phyloP scores from a whole-genome alignment of 169 alveolate genomes.

The Eimeria tenella region DNA sequence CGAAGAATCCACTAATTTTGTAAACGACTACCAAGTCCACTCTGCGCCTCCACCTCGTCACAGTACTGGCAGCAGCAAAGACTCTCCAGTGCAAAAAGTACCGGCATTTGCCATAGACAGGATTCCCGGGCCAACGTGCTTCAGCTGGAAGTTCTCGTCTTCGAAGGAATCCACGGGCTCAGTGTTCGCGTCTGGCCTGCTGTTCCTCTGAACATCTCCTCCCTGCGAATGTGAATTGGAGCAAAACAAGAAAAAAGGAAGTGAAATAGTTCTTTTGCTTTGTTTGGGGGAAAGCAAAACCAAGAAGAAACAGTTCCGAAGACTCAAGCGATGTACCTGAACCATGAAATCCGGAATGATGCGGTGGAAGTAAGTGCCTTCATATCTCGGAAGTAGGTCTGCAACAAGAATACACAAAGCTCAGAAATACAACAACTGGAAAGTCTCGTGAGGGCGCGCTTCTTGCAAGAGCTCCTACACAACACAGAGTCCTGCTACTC shows the following conservation, averaged over 20 bases:
- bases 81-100: conserved; percentile 59
- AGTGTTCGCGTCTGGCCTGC: conserved; percentile 87
- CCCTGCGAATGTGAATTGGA: conserved; percentile 80
- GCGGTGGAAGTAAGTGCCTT: conserved; percentile 93
- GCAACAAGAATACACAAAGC: neutral
- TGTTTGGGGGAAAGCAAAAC: neutral
- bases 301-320: neutral
- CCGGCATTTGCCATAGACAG: conserved; percentile 98
- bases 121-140: conserved; percentile 94
- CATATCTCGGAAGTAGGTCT: conserved; percentile 88
- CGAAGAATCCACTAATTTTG: too few relatives aligned
- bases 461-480: too few relatives aligned
- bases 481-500: too few relatives aligned
- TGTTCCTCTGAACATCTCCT: conserved; percentile 98
- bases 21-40: too few relatives aligned
- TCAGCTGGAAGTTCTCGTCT: conserved; percentile 95
- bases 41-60: too few relatives aligned
- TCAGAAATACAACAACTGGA: neutral
- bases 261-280: neutral
- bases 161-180: conserved; percentile 94
- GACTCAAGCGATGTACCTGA: conserved; percentile 44
- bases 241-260: neutral
- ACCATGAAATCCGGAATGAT: conserved; percentile 95
- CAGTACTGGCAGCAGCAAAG: too few relatives aligned
- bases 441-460: neutral